Percentiles rank a stretch among this genome's conserved stretches.
These are phyloP conservation scores for Cryphonectria japonica DNA, from an alignment of 2,329 filamentous ascomycete genomes.

Conservation along the genomic window DNA sequence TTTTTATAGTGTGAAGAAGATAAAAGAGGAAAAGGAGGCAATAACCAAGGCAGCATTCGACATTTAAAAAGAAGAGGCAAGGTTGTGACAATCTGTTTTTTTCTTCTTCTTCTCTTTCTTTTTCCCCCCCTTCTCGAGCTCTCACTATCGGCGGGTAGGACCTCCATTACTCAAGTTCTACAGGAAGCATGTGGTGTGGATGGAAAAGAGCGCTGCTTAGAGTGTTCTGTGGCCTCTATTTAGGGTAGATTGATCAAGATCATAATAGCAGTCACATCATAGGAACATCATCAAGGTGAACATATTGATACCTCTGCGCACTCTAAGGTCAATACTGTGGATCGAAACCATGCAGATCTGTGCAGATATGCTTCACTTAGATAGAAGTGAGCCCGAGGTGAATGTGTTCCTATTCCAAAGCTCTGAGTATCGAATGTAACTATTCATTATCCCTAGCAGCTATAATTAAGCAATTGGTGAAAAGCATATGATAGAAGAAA, in stretches of 20 bases:
- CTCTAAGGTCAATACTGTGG: neutral
- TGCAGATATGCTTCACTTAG: neutral
- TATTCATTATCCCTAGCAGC: neutral
- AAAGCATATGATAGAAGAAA: neutral
- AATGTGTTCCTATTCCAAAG: neutral
- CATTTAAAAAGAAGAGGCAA: neutral
- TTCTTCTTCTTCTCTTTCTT: too few relatives aligned
- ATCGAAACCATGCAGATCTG: neutral
- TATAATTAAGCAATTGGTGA: neutral
- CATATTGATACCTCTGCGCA: too few relatives aligned
- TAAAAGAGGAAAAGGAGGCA: neutral
- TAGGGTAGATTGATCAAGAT: too few relatives aligned
- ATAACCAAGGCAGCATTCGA: neutral
- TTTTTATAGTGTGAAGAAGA: too few relatives aligned
- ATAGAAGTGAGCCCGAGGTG: neutral
- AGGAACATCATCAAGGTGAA: neutral
- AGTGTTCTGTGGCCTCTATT: too few relatives aligned
- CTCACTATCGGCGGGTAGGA: too few relatives aligned
- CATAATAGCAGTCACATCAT: too few relatives aligned
- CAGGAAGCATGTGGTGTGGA: too few relatives aligned
- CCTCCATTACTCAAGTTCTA: too few relatives aligned
- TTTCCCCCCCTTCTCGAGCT: too few relatives aligned
- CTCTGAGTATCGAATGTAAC: neutral
- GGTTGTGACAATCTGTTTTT: too few relatives aligned
- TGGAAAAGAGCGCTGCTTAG: too few relatives aligned